These are phyloP conservation scores for Ascocoryne sarcoides DNA, from an alignment of 2,329 filamentous ascomycete species.

Conservation along the genomic window DNA sequence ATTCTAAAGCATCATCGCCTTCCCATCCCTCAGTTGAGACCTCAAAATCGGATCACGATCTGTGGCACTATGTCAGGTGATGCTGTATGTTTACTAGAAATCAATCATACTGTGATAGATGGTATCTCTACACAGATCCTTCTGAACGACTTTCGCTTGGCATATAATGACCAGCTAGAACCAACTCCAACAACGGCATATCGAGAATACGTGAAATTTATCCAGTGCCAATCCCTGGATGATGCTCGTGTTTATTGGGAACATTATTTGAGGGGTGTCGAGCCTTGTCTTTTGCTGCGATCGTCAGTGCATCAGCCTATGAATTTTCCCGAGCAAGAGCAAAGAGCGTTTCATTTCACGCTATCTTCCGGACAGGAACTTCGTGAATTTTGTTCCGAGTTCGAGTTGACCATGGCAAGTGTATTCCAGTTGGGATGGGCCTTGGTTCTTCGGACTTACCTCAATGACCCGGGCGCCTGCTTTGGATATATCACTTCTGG, in stretches of 20 bases:
- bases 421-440: constrained; percentile 33
- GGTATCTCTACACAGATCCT: constrained; percentile 39
- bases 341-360: too few species aligned
- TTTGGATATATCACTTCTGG: constrained; percentile 34
- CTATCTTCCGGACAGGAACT: not conserved
- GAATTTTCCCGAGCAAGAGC: too few species aligned
- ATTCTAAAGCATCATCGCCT: too few species aligned
- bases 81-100: constrained; percentile 37
- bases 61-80: too few species aligned
- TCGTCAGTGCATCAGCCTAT: too few species aligned
- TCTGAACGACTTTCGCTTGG: constrained; percentile 34
- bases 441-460: constrained; percentile 32
- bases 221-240: constrained; percentile 19
- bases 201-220: constrained; percentile 28
- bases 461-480: constrained; percentile 28
- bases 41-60: too few species aligned
- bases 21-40: not conserved
- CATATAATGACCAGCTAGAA: constrained; percentile 25
- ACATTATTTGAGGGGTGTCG: constrained; percentile 19
- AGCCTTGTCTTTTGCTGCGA: constrained; percentile 31
- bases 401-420: constrained; percentile 30
- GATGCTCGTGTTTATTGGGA: constrained; percentile 23
- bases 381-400: constrained; percentile 29
- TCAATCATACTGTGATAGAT: constrained; percentile 34
- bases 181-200: constrained; percentile 10